Percentiles rank a stretch among this genome's conserved stretches.
These are phyloP conservation scores for Lentinula sp. DNA, from an alignment of 768 basidiomycete genomes.

Conservation along the genomic window DNA sequence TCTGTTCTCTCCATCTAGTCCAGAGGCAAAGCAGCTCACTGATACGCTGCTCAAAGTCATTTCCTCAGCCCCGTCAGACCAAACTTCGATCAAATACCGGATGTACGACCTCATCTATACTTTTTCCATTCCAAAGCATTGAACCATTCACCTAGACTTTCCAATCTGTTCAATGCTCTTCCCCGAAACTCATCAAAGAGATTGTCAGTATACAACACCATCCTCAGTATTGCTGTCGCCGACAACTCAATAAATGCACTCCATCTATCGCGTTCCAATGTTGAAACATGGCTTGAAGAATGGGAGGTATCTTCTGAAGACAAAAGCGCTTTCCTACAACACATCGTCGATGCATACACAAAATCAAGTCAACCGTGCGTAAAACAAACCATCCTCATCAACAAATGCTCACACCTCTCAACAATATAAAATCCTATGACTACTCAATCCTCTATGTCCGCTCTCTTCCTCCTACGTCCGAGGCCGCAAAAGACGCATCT, in stretches of 20 bases:
- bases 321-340: slow-evolving; percentile 61
- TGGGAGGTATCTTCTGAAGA: slow-evolving; percentile 63
- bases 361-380: slow-evolving; percentile 57
- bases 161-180: slow-evolving; percentile 76
- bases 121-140: slow-evolving; percentile 4
- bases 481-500: slow-evolving; percentile 46
- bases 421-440: slow-evolving; percentile 56
- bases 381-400: background rate
- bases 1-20: slow-evolving; percentile 47
- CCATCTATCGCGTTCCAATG: slow-evolving; percentile 48
- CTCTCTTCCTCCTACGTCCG: slow-evolving; percentile 50
- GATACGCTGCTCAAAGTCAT: slow-evolving; percentile 47
- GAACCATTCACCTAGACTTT: slow-evolving; percentile 41
- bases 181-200: slow-evolving; percentile 64
- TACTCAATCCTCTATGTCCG: slow-evolving; percentile 59
- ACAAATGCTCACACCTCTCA: background rate
- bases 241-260: slow-evolving; percentile 61
- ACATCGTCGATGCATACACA: slow-evolving; percentile 52
- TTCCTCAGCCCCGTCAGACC: slow-evolving; percentile 46
- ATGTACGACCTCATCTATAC: slow-evolving; percentile 42
- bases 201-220: slow-evolving; percentile 51
- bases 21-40: slow-evolving; percentile 49
- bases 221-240: slow-evolving; percentile 52
- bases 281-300: slow-evolving; percentile 75
- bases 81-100: slow-evolving; percentile 63